phyloP scores from a whole-genome alignment of 106 monocot genomes.

The Vanilla planifolia region DNA sequence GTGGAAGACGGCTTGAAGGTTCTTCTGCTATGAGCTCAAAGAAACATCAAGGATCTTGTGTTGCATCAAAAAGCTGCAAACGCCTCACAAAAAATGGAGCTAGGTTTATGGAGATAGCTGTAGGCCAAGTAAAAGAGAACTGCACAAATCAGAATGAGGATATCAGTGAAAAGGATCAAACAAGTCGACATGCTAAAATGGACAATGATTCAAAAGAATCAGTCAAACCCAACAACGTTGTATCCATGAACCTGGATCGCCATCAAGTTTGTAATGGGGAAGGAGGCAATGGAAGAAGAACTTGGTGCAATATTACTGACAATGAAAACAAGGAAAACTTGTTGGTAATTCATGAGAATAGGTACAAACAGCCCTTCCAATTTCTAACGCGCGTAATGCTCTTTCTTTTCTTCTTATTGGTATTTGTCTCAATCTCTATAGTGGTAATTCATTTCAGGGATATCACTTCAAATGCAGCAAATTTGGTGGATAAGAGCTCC shows the following conservation, averaged over 20 bases:
- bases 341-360: constrained; percentile 1
- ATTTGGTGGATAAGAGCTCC: constrained; percentile 10
- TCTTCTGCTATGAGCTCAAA: background rate
- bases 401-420: background rate
- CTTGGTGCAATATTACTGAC: constrained; percentile 6
- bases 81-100: no score
- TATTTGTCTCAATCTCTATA: background rate
- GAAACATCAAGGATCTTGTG: constrained; percentile 7
- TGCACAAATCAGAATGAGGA: background rate
- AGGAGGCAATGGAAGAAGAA: background rate
- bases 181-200: background rate
- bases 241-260: background rate
- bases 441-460: constrained; percentile 9
- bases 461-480: background rate
- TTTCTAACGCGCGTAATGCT: background rate
- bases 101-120: background rate
- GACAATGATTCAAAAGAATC: background rate
- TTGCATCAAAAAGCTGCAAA: background rate
- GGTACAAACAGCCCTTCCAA: constrained; percentile 8
- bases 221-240: background rate
- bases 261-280: background rate
- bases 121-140: background rate
- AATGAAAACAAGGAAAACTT: constrained; percentile 63
- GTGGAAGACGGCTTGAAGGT: constrained; percentile 13
- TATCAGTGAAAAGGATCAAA: background rate